Percentiles rank a stretch among this genome's conserved stretches.
These are phyloP conservation scores for Suhomyces yuchorum DNA, from an alignment of 1,139 yeast species.

Conservation along the genomic window DNA sequence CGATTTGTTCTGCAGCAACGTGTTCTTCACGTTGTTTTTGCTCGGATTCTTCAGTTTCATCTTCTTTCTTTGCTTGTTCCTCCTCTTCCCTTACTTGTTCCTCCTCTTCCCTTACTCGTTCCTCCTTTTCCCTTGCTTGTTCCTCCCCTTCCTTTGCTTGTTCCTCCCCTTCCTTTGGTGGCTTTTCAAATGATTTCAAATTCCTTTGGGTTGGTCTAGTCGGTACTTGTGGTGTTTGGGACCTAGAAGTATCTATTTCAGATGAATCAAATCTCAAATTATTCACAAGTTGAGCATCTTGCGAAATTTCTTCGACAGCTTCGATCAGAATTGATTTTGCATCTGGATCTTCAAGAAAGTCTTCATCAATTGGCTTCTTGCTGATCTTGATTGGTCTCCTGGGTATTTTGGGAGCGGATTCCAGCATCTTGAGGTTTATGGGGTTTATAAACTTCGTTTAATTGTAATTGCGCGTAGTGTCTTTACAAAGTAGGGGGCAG, in stretches of 20 bases:
- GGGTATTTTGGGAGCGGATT: background rate
- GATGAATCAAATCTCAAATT: background rate
- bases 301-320: background rate
- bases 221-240: background rate
- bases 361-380: background rate
- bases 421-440: background rate
- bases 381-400: background rate
- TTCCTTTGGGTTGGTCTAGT: background rate
- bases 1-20: background rate
- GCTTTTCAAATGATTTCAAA: too few relatives aligned
- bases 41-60: background rate
- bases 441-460: background rate
- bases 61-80: background rate
- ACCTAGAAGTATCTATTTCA: background rate
- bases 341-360: background rate
- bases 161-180: background rate
- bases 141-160: background rate
- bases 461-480: constrained; percentile 2
- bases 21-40: background rate
- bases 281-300: background rate
- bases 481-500: background rate
- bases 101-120: background rate
- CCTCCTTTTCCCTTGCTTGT: background rate
- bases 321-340: background rate
- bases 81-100: background rate